Percentiles rank a stretch among this genome's conserved stretches.
These are phyloP conservation scores for Neocatenulostroma microsporum DNA, from an alignment of 2,329 filamentous ascomycete species.

Conservation along the genomic window DNA sequence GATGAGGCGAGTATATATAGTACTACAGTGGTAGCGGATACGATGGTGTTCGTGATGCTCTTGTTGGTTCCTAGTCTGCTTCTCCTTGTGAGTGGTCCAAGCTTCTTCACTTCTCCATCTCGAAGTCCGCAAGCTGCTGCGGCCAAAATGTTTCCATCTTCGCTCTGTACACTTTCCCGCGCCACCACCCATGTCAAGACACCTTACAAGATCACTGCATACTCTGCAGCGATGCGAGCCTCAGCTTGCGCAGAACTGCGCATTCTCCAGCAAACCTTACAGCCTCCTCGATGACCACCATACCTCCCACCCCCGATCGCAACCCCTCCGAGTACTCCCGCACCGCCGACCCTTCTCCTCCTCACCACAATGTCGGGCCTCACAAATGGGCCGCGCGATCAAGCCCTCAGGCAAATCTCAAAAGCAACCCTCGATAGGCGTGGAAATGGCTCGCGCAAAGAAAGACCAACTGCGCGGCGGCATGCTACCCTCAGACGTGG, in stretches of 20 bases:
- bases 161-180: background rate
- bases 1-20: no score
- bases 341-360: constrained; percentile 14
- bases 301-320: no score
- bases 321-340: no score
- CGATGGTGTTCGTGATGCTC: no score
- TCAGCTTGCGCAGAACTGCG: constrained; percentile 1
- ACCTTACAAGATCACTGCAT: constrained; percentile 5
- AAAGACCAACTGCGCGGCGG: constrained; percentile 27
- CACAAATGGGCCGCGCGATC: constrained; percentile 3
- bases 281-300: constrained; percentile 3
- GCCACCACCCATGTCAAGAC: constrained; percentile 6
- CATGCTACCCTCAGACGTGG: constrained; percentile 34
- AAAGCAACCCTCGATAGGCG: constrained; percentile 32
- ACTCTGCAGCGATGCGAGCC: constrained; percentile 1
- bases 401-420: constrained; percentile 17
- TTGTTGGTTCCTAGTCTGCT: no score
- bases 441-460: constrained; percentile 27
- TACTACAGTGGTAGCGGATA: no score
- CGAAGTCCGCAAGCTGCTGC: background rate
- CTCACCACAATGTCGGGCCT: constrained; percentile 9
- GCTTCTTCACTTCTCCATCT: constrained; percentile 1
- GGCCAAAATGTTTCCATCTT: background rate
- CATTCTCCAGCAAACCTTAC: constrained; percentile 3
- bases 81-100: background rate